phyloP scores from a whole-genome alignment of 345 rosid species.

The Eucalyptus rudis region DNA sequence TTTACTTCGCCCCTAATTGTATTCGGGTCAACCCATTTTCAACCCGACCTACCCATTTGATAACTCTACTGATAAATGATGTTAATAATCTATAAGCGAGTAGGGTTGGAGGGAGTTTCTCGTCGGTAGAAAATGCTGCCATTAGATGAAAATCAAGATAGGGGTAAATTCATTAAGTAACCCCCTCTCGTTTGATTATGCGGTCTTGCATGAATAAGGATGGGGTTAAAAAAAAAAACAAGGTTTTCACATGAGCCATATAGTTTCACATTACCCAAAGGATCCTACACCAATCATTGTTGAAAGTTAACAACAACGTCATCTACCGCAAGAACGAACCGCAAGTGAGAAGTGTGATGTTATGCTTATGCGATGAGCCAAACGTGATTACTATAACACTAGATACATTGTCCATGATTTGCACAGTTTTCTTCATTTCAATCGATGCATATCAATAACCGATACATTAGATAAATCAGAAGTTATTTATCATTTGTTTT shows the following conservation, averaged over 20 bases:
- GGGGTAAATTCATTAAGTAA: neutral
- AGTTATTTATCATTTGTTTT: neutral
- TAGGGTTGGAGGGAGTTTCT: neutral
- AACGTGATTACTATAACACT: neutral
- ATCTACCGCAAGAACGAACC: neutral
- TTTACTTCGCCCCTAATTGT: neutral
- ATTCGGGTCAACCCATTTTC: no score
- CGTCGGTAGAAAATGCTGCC: neutral
- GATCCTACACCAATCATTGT: neutral
- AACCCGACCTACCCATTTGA: no score
- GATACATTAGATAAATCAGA: no score
- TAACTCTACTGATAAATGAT: fast-evolving
- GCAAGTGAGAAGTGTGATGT: neutral
- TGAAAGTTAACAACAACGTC: neutral
- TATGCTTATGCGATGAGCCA: neutral
- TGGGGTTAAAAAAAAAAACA: neutral
- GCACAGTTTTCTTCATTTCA: neutral
- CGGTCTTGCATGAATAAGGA: neutral
- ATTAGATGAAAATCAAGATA: neutral
- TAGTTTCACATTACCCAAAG: no score
- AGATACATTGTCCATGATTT: neutral
- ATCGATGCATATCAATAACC: neutral
- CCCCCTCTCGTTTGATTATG: neutral
- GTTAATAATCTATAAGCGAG: no score
- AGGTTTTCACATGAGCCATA: neutral